phyloP scores from a whole-genome alignment of 805 yeast genomes.

The Kodamaea hsintzibuensis region DNA sequence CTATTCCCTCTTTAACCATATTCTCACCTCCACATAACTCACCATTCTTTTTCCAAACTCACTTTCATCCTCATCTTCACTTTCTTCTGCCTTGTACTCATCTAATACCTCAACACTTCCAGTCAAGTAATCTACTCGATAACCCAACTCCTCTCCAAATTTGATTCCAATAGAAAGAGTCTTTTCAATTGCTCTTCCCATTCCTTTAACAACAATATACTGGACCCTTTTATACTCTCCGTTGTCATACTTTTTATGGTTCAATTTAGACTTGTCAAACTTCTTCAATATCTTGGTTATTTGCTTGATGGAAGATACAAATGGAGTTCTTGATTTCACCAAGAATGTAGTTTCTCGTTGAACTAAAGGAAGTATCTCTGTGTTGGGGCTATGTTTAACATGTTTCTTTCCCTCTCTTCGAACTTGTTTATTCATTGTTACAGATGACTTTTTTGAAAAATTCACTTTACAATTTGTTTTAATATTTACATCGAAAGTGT shows the following conservation, averaged over 20 bases:
- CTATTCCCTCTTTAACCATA: constrained; percentile 28
- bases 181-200: constrained; percentile 69
- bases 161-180: constrained; percentile 62
- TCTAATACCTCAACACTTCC: constrained; percentile 70
- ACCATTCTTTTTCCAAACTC: constrained; percentile 45
- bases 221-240: constrained; percentile 40
- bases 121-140: constrained; percentile 61
- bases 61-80: constrained; percentile 30
- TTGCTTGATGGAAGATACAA: constrained; percentile 68
- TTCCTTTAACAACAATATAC: constrained; percentile 63
- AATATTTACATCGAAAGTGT: too few relatives aligned
- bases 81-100: constrained; percentile 45
- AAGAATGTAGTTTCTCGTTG: constrained; percentile 51
- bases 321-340: constrained; percentile 69
- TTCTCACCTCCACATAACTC: constrained; percentile 47
- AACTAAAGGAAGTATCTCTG: constrained; percentile 38
- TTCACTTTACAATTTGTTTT: background rate
- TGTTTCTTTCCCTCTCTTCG: constrained; percentile 1
- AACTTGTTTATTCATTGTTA: background rate
- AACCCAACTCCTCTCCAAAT: constrained; percentile 53
- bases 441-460: background rate
- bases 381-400: constrained; percentile 58
- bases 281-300: constrained; percentile 52
- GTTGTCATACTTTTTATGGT: constrained; percentile 26
- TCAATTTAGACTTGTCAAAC: constrained; percentile 29